Conservation (phyloP, 352 stramenopile genomes). For the Phytophthora ramorum region DNA sequence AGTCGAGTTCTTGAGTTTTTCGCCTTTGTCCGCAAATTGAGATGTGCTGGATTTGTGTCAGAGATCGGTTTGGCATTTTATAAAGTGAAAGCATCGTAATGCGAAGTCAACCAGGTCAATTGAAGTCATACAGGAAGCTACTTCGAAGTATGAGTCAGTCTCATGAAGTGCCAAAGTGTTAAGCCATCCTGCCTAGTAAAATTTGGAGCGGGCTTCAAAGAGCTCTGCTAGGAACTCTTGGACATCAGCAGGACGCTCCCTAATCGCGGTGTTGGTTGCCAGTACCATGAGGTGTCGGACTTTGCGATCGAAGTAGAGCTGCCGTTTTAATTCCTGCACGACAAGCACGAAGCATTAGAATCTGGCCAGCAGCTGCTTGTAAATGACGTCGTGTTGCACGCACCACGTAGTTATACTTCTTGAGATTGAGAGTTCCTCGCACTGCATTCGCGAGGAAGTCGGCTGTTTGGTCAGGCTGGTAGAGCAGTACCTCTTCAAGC, state of each 20-base stretch:
- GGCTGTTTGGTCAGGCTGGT: slow-evolving; percentile 76
- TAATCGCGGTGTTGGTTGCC: slow-evolving; percentile 65
- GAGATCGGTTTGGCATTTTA: no score
- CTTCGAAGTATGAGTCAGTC: no score
- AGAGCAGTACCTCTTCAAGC: slow-evolving; percentile 75
- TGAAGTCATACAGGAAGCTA: no score
- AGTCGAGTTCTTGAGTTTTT: background rate
- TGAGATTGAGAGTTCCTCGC: slow-evolving; percentile 68
- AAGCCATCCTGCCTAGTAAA: slow-evolving; percentile 43
- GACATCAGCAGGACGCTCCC: slow-evolving; percentile 64
- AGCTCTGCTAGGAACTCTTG: slow-evolving; percentile 66
- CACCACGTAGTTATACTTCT: slow-evolving; percentile 82
- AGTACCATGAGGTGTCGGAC: slow-evolving; percentile 74
- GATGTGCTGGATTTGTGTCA: no score
- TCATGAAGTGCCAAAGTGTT: background rate
- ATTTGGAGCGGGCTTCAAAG: slow-evolving; percentile 75
- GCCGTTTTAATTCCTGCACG: slow-evolving; percentile 63
- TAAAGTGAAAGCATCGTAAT: no score
- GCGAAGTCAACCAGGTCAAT: no score
- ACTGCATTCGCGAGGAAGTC: slow-evolving; percentile 77
- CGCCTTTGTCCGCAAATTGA: no score
- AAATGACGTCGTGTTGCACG: slow-evolving; percentile 2
- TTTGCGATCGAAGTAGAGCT: slow-evolving; percentile 82
- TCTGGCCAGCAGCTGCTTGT: background rate
- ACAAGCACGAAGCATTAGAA: background rate